Conservation (phyloP, 352 stramenopile genomes). For the Plasmopara viticola region DNA sequence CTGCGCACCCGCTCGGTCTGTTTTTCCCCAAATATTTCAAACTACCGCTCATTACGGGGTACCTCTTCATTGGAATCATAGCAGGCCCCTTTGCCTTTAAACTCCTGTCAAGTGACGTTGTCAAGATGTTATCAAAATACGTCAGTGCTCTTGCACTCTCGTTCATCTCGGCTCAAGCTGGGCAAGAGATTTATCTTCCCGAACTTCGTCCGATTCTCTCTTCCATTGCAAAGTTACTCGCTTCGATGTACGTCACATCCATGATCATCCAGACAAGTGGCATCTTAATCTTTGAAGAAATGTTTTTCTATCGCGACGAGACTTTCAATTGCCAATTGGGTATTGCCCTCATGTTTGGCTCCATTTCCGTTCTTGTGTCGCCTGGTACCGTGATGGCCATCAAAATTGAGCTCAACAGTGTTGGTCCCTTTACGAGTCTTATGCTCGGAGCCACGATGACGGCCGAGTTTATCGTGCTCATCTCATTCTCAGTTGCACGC, state of each 20-base stretch:
- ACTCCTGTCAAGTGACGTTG: slow-evolving; percentile 26
- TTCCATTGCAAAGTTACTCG: slow-evolving; percentile 43
- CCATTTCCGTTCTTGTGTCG: slow-evolving; percentile 52
- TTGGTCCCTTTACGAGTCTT: slow-evolving; percentile 64
- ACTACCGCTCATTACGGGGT: slow-evolving; percentile 60
- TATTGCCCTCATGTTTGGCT: slow-evolving; percentile 63
- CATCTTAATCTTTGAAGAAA: slow-evolving; percentile 23
- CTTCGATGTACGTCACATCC: slow-evolving; percentile 35
- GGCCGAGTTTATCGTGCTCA: slow-evolving; percentile 61
- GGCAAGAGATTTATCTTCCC: slow-evolving; percentile 57
- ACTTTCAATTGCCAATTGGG: slow-evolving; percentile 38
- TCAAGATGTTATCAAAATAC: slow-evolving; percentile 38
- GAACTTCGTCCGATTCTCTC: slow-evolving; percentile 54
- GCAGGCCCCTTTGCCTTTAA: slow-evolving; percentile 49
- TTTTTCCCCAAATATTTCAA: slow-evolving; percentile 54
- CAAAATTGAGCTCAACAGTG: slow-evolving; percentile 68
- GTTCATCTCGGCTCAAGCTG: slow-evolving; percentile 69
- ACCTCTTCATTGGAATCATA: slow-evolving; percentile 50
- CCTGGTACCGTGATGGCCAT: slow-evolving; percentile 65
- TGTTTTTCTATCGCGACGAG: slow-evolving; percentile 50
- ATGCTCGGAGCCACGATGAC: slow-evolving; percentile 70
- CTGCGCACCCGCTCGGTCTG: slow-evolving; percentile 47
- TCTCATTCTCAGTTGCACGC: slow-evolving; percentile 59
- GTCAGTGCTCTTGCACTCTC: slow-evolving; percentile 56
- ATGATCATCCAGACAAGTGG: slow-evolving; percentile 42